A percentile compares a stretch with the other conserved stretches of the same genome.
Evolutionary conservation across 139 green algal species (phyloP).

Genomic region (Chlamydomonas schloesseri): DNA sequence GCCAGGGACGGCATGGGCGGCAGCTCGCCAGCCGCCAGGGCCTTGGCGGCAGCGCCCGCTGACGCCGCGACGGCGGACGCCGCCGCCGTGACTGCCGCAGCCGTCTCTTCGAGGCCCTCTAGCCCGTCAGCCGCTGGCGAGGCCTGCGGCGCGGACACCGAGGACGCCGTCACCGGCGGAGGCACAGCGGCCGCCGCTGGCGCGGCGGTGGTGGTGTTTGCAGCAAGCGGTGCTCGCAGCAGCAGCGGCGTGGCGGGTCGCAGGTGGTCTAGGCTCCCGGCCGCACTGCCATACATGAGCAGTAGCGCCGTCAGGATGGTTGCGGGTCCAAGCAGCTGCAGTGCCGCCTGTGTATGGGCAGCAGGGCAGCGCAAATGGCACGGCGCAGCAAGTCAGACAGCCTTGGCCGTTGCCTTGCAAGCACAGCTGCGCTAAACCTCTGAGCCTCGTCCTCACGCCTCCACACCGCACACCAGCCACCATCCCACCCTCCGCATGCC

Average conservation of each 20-base stretch:
- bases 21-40: neutral
- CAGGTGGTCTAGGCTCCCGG: neutral
- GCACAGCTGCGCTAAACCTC: neutral
- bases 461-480: neutral
- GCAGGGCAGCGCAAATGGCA: neutral
- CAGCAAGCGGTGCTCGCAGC: neutral
- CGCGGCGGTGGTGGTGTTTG: neutral
- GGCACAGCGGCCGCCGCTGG: neutral
- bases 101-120: neutral
- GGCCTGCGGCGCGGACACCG: neutral
- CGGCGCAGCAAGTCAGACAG: neutral
- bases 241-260: neutral
- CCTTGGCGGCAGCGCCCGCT: neutral
- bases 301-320: constrained; percentile 1
- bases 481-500: no score
- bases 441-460: neutral
- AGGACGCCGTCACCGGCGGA: neutral
- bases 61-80: neutral
- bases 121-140: neutral
- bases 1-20: constrained; percentile 15
- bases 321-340: constrained; percentile 19
- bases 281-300: neutral
- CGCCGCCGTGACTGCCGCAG: neutral
- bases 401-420: no score
- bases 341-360: neutral